A percentile compares a stretch with the other conserved stretches of the same genome.
Evolutionary conservation across 2,329 filamentous ascomycete species (phyloP).

Genomic region (Colletotrichum limetticola): DNA sequence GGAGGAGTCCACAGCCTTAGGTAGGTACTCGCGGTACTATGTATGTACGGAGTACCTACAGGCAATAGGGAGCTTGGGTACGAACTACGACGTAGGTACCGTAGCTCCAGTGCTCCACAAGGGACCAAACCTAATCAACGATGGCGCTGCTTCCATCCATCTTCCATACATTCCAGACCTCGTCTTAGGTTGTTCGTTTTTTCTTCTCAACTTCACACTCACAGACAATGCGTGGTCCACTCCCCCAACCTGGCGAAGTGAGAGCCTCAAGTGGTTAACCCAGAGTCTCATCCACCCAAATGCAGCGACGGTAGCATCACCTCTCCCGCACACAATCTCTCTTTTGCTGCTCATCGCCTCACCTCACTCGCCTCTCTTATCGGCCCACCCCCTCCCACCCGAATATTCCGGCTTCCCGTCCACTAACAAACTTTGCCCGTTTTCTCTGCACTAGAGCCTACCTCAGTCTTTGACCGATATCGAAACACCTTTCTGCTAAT

Average conservation of each 20-base stretch:
- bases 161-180: conserved; percentile 10
- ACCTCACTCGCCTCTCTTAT: neutral
- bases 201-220: neutral
- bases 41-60: too few relatives aligned
- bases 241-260: conserved; percentile 12
- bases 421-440: neutral
- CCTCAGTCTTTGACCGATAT: neutral
- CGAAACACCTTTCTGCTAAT: neutral
- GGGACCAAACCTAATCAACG: neutral
- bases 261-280: conserved; percentile 23
- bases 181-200: neutral
- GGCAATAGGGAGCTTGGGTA: too few relatives aligned
- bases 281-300: conserved; percentile 11
- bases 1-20: too few relatives aligned
- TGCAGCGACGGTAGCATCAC: neutral
- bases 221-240: neutral
- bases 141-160: conserved; percentile 22
- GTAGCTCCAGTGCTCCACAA: neutral
- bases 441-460: neutral
- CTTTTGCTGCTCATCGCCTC: neutral
- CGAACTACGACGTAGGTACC: neutral
- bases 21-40: too few relatives aligned
- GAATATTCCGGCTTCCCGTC: conserved; percentile 6
- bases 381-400: conserved; percentile 8
- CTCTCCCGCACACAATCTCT: too few relatives aligned